Percentiles rank a stretch among this genome's conserved stretches.
Conservation (phyloP, 2,329 filamentous ascomycete species). For the Diaporthe ampelina region DNA sequence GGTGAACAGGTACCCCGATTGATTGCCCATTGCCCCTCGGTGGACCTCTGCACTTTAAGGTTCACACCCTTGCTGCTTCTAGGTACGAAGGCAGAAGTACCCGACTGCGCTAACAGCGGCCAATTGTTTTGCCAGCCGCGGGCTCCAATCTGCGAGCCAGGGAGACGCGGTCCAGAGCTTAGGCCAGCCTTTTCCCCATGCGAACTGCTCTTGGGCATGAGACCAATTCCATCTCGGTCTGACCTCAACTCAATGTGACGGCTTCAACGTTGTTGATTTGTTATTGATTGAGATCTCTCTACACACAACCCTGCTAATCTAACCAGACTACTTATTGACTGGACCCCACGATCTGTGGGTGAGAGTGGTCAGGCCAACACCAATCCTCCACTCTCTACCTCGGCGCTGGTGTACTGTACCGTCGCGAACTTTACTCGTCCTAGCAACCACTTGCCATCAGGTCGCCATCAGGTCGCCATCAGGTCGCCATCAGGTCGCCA, state of each 20-base stretch:
- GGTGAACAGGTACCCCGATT: neutral
- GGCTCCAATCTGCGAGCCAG: neutral
- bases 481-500: slow-evolving; percentile 29
- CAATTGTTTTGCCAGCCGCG: slow-evolving; percentile 38
- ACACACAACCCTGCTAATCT: neutral
- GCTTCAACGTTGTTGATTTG: neutral
- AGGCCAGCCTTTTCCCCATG: neutral
- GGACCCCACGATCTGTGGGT: neutral
- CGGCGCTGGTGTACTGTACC: neutral
- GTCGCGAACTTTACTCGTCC: neutral
- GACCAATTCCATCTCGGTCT: neutral
- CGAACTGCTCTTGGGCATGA: neutral
- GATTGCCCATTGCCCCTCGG: slow-evolving; percentile 7
- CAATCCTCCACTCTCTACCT: neutral
- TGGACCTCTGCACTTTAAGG: slow-evolving; percentile 18
- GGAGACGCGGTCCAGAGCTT: neutral
- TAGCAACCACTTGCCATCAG: slow-evolving; percentile 24
- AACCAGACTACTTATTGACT: neutral
- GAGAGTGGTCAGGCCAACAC: neutral
- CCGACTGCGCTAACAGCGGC: slow-evolving; percentile 15
- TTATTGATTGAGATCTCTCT: neutral
- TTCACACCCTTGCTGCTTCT: slow-evolving; percentile 4
- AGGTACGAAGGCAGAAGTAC: neutral
- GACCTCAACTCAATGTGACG: neutral
- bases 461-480: neutral